phyloP scores from a whole-genome alignment of 345 rosid species.

The Odontarrhena argentea region DNA sequence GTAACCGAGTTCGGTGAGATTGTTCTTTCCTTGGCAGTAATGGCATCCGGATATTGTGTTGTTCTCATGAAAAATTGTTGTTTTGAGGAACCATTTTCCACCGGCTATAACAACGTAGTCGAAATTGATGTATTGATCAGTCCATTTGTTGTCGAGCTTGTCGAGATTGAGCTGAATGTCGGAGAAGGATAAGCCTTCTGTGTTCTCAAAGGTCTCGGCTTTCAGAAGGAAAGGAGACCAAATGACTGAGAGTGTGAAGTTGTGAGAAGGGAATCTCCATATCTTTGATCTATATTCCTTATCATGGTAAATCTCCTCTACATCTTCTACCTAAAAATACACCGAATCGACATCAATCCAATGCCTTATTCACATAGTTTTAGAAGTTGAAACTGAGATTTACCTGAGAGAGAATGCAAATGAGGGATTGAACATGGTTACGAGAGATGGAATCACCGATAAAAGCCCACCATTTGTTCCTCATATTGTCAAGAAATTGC shows the following conservation, averaged over 20 bases:
- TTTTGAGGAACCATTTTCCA: conserved; percentile 97
- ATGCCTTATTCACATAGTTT: background rate
- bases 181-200: conserved; percentile 69
- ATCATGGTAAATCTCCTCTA: conserved; percentile 77
- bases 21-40: conserved; percentile 64
- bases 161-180: conserved; percentile 81
- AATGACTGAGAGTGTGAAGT: conserved; percentile 68
- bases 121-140: conserved; percentile 49
- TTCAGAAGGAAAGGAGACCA: conserved; percentile 93
- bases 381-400: background rate
- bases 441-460: conserved; percentile 97
- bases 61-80: conserved; percentile 83
- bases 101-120: conserved; percentile 83
- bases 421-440: conserved; percentile 86
- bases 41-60: conserved; percentile 71
- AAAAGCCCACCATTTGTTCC: conserved; percentile 76
- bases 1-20: conserved; percentile 76
- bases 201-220: conserved; percentile 80
- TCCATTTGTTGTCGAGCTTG: conserved; percentile 73
- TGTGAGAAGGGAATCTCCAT: conserved; percentile 80
- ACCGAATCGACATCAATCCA: background rate
- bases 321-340: conserved; percentile 61
- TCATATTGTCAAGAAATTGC: conserved; percentile 63
- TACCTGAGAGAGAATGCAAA: conserved; percentile 88
- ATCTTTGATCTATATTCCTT: conserved; percentile 69